A percentile compares a stretch with the other conserved stretches of the same genome.
phyloP scores from a whole-genome alignment of 1,284 basidiomycete species.

The Austroboletus niveus region DNA sequence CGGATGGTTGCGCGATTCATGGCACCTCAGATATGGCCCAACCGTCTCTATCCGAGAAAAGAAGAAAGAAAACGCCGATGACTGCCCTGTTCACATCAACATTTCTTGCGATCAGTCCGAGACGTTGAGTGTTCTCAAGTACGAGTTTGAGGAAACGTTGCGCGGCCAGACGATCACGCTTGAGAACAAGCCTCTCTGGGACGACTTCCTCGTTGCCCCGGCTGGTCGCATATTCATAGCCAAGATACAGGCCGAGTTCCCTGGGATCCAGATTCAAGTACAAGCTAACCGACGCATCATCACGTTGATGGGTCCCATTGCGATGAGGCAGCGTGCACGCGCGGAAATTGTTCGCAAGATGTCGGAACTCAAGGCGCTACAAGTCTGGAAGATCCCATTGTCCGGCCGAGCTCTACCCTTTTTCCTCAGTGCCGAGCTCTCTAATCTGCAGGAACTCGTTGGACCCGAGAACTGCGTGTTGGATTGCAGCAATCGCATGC shows the following conservation, averaged over 20 bases:
- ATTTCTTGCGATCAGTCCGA: slow-evolving; percentile 46
- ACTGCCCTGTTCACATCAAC: slow-evolving; percentile 36
- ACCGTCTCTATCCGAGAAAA: slow-evolving; percentile 29
- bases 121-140: slow-evolving; percentile 52
- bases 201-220: slow-evolving; percentile 49
- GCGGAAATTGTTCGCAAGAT: slow-evolving; percentile 47
- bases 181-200: slow-evolving; percentile 56
- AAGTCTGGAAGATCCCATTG: slow-evolving; percentile 44
- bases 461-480: slow-evolving; percentile 42
- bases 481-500: slow-evolving; percentile 27
- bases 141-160: slow-evolving; percentile 55
- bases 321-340: slow-evolving; percentile 39
- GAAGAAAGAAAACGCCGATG: slow-evolving; percentile 18
- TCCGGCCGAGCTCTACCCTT: slow-evolving; percentile 42
- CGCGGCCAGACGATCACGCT: slow-evolving; percentile 55
- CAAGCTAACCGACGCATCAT: slow-evolving; percentile 44
- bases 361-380: slow-evolving; percentile 38
- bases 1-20: slow-evolving; percentile 30
- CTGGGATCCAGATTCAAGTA: slow-evolving; percentile 42
- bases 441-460: slow-evolving; percentile 36
- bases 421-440: slow-evolving; percentile 44
- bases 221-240: slow-evolving; percentile 46
- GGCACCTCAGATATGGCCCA: slow-evolving; percentile 25
- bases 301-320: slow-evolving; percentile 50
- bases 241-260: slow-evolving; percentile 37